phyloP scores from a whole-genome alignment of 345 rosid species.

The Syzygium aqueum region DNA sequence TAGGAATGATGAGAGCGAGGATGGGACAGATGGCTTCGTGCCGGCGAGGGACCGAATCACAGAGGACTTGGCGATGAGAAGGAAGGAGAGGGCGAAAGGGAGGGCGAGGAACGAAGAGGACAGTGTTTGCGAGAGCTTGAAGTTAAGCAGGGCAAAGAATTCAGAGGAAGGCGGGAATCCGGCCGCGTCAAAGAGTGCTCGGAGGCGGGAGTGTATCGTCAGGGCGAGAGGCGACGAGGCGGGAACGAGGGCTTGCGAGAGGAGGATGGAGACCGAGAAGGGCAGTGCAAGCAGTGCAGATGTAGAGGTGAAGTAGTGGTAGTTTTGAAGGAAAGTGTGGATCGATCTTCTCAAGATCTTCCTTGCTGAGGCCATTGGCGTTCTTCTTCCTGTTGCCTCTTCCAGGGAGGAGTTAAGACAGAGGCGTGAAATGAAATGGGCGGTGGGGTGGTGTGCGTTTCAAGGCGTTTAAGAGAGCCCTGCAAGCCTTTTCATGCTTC shows the following conservation, averaged over 20 bases:
- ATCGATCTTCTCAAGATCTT: constrained; percentile 61
- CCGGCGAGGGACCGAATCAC: constrained; percentile 25
- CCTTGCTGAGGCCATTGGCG: constrained; percentile 10
- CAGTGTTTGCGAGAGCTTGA: constrained; percentile 76
- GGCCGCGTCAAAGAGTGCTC: constrained; percentile 40
- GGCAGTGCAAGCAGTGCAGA: constrained; percentile 55
- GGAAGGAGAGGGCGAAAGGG: constrained; percentile 69
- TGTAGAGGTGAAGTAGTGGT: constrained; percentile 44
- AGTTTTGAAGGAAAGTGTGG: constrained; percentile 53
- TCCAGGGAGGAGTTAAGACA: background rate
- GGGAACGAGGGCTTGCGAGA: constrained; percentile 37
- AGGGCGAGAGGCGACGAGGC: constrained; percentile 15
- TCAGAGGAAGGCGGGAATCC: constrained; percentile 50
- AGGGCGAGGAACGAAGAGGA: constrained; percentile 50
- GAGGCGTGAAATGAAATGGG: background rate
- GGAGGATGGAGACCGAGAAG: constrained; percentile 47
- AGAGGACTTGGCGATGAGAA: constrained; percentile 66
- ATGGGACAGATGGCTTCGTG: constrained; percentile 12
- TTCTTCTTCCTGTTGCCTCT: background rate
- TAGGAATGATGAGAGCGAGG: constrained; percentile 30
- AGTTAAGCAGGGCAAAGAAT: constrained; percentile 48
- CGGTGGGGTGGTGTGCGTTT: background rate
- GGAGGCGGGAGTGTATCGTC: constrained; percentile 25
- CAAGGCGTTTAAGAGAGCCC: background rate
- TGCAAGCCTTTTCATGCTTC: background rate